phyloP scores from a whole-genome alignment of 2,329 filamentous ascomycete species.

The Paraphaeosphaeria minitans region DNA sequence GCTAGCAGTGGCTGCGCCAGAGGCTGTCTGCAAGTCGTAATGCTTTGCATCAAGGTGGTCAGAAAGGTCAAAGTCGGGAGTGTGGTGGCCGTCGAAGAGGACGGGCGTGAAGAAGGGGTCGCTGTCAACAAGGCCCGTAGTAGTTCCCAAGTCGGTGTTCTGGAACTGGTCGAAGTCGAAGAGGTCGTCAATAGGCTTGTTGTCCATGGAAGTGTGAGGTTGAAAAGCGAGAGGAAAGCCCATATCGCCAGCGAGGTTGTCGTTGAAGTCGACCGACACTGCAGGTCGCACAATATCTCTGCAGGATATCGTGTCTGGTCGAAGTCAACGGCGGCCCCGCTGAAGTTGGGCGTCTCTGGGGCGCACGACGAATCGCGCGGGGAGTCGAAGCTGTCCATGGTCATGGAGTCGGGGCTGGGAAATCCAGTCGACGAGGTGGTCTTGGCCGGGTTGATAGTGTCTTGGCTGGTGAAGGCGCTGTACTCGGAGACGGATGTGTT shows the following conservation, averaged over 20 bases:
- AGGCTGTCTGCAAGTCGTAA: constrained; percentile 53
- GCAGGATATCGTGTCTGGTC: constrained; percentile 99
- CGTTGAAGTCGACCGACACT: constrained; percentile 83
- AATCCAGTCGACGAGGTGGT: constrained; percentile 31
- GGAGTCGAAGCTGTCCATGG: constrained; percentile 47
- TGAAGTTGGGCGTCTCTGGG: constrained; percentile 47
- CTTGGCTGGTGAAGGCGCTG: constrained; percentile 20
- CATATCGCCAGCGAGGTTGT: constrained; percentile 34
- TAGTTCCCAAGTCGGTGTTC: constrained; percentile 26
- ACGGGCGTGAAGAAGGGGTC: constrained; percentile 43
- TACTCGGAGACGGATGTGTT: constrained; percentile 28
- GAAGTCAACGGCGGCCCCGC: constrained; percentile 63
- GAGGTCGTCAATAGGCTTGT: constrained; percentile 46
- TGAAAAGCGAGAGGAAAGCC: constrained; percentile 45
- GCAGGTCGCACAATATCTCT: constrained; percentile 99
- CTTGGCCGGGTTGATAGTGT: constrained; percentile 45
- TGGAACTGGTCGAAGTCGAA: constrained; percentile 50
- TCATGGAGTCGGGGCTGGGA: constrained; percentile 45
- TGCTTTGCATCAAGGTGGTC: constrained; percentile 48
- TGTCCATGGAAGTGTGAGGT: constrained; percentile 44
- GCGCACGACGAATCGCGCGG: constrained; percentile 45
- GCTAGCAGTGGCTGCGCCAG: constrained; percentile 55
- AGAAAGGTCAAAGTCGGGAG: constrained; percentile 33
- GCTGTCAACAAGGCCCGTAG: constrained; percentile 39
- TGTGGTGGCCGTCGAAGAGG: constrained; percentile 35